phyloP scores from a whole-genome alignment of 2,329 filamentous ascomycete genomes.

The Cladosporium sp. region DNA sequence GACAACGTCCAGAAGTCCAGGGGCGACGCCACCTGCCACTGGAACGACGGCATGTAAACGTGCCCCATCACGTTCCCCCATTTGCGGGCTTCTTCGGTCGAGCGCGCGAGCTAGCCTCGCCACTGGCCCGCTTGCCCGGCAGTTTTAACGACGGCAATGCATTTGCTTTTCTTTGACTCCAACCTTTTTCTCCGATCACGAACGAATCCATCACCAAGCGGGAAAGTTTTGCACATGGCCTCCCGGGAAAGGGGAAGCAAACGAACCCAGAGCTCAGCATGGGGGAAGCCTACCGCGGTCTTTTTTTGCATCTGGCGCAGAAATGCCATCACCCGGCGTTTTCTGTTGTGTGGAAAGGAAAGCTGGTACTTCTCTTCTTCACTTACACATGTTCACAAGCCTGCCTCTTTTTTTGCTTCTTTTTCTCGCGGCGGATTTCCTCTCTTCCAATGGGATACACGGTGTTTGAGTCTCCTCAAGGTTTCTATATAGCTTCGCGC shows the following conservation, averaged over 20 bases:
- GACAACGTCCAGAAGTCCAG: constrained; percentile 39
- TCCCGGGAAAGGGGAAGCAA: neutral
- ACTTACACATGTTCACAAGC: constrained; percentile 6
- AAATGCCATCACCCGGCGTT: neutral
- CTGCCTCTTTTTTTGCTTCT: neutral
- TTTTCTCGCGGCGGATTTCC: neutral
- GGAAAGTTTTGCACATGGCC: constrained; percentile 3
- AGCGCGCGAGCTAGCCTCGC: constrained; percentile 5
- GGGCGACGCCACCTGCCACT: constrained; percentile 32
- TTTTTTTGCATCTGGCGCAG: constrained; percentile 7
- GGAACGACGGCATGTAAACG: constrained; percentile 18
- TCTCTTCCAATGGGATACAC: neutral
- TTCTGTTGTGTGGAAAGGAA: constrained; percentile 8
- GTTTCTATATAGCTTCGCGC: neutral
- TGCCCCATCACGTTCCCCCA: neutral
- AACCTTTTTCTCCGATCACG: neutral
- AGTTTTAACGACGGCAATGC: constrained; percentile 6
- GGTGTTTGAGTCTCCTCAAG: neutral
- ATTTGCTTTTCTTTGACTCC: constrained; percentile 4
- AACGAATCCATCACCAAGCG: neutral
- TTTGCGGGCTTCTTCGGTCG: constrained; percentile 5
- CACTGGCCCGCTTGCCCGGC: neutral
- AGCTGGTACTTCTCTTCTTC: constrained; percentile 9
- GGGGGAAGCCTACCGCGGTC: neutral
- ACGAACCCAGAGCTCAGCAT: constrained; percentile 7